Conservation (phyloP, 192 early-diverging fungal species). For the Umbelopsis ramanniana region DNA sequence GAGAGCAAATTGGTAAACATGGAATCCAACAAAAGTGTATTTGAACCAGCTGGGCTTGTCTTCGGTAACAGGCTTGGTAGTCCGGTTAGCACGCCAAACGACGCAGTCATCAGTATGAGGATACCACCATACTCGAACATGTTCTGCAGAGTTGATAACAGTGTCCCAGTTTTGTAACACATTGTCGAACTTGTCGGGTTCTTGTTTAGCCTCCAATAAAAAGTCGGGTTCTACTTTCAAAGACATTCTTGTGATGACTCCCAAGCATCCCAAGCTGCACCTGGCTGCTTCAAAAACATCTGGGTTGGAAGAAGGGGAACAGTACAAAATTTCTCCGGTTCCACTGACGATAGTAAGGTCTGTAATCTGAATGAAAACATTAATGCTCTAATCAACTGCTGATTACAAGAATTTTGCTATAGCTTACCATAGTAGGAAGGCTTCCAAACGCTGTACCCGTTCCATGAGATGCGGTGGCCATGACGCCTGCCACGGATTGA, state of each 20-base stretch:
- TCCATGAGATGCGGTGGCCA: slow-evolving; percentile 76
- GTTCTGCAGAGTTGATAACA: slow-evolving; percentile 67
- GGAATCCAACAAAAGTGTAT: slow-evolving; percentile 40
- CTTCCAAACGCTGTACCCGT: slow-evolving; percentile 67
- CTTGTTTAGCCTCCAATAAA: slow-evolving; percentile 67
- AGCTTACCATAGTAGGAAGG: slow-evolving; percentile 56
- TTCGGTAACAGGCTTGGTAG: slow-evolving; percentile 40
- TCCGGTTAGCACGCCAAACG: slow-evolving; percentile 70
- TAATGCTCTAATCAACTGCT: background rate
- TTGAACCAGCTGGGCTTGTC: slow-evolving; percentile 27
- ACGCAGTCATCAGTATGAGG: slow-evolving; percentile 73
- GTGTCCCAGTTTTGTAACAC: slow-evolving; percentile 53
- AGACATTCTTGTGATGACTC: slow-evolving; percentile 69
- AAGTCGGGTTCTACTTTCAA: slow-evolving; percentile 70
- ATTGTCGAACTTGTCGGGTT: slow-evolving; percentile 58
- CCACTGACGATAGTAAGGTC: slow-evolving; percentile 69
- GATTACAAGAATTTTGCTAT: background rate
- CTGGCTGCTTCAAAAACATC: slow-evolving; percentile 71
- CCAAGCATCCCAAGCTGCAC: slow-evolving; percentile 70
- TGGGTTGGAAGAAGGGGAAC: slow-evolving; percentile 44
- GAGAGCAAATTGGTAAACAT: slow-evolving; percentile 61
- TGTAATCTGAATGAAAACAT: slow-evolving; percentile 37
- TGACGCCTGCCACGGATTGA: slow-evolving; percentile 72
- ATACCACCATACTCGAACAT: slow-evolving; percentile 81
- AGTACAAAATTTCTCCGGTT: slow-evolving; percentile 50